Evolutionary conservation across 257 asterid genomes (phyloP).

Genomic region (Solanum etuberosum): DNA sequence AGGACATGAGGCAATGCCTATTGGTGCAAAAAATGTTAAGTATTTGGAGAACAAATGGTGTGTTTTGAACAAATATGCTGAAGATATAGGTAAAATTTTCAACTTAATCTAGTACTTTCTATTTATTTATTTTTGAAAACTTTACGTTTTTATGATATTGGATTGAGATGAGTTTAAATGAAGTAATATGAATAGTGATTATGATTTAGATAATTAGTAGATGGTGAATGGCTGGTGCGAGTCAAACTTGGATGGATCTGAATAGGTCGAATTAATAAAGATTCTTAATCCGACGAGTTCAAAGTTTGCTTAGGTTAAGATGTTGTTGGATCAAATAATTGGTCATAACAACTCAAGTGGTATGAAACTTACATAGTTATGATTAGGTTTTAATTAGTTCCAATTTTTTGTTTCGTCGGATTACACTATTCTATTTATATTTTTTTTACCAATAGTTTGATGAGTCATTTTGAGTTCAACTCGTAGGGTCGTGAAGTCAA

Average conservation of each 20-base stretch:
- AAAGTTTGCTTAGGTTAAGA: neutral
- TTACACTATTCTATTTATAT: no score
- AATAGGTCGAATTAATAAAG: neutral
- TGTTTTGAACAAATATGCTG: conserved; percentile 7
- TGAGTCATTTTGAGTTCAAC: no score
- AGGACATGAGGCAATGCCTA: conserved; percentile 19
- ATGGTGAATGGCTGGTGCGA: neutral
- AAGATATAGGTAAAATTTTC: neutral
- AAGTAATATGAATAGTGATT: neutral
- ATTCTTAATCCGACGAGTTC: no score
- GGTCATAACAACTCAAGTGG: neutral
- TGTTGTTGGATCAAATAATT: neutral
- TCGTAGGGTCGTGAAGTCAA: no score
- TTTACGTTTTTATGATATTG: neutral
- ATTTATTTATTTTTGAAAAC: neutral
- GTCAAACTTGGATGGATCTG: neutral
- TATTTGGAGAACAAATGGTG: conserved; percentile 57
- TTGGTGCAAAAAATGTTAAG: conserved; percentile 32
- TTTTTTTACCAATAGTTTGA: no score
- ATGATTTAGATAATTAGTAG: neutral
- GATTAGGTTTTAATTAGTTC: no score
- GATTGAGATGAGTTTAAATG: neutral
- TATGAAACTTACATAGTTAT: neutral
- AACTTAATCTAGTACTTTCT: neutral
- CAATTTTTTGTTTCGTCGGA: no score